Base-by-base conservation (phyloP, 768 basidiomycete species). In the Mrakia gelida region DNA sequence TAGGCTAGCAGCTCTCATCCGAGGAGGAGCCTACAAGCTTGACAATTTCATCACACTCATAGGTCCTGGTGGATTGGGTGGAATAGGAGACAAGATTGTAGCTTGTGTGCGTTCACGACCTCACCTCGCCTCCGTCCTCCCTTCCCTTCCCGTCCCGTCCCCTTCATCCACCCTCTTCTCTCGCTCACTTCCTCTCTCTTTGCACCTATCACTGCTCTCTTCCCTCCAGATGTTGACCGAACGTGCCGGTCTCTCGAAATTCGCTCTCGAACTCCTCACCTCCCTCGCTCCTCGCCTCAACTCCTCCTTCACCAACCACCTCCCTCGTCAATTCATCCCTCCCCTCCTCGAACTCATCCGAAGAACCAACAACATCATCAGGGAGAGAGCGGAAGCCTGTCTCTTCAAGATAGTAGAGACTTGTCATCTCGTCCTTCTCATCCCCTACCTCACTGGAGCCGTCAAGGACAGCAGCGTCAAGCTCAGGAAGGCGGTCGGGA, bases 341-440 rank as follows among this genome's bases (percentile, higher is more conserved):
- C 84, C 89, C 10, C 85, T 95, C 28, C 85, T 95, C 18, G 84
- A 85, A 1, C 85, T 93, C 32, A 92, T 91, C 80, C 86, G 89
- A 26, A 89, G 92, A 30, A 87, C 92, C 28, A 94, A 91, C 87
- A 94, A 93, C 83, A 89, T 94, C 68, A 89, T 92, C 81, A 85
- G 90, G 80, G 87, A 86, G 62, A 90, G 92, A 45, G 90, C 91
- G 1, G 88, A 87, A 79, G 82, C 86, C 0, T 89, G 89, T 80
- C 87, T 93, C 62, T 82, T 88, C 61, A 81, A 86, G 32, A 87
- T 93, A 78, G 87, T 93, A 63, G 89, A 91, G 80, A 83, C 87
- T 67, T 91, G 92, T 0, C 92, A 91, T 79, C 87, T 90, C 15
- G 88, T 91, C 4, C 21, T 26, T 0, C 83, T 87, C 16, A 87